Conservation (phyloP, 164 flowering plant species). For the Berberis vulgaris region DNA sequence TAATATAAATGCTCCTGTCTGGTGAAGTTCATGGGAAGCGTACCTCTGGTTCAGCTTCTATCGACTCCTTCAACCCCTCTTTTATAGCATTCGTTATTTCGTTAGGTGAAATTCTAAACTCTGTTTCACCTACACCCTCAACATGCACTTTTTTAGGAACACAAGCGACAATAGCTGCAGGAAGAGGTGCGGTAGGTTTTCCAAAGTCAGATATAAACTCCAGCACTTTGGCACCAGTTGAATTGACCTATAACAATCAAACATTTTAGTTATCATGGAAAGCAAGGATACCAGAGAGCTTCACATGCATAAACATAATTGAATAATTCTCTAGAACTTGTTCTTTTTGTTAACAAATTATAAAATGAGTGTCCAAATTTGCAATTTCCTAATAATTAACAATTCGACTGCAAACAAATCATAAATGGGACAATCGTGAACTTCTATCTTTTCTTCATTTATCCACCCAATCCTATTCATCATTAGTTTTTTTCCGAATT, state of each 20-base stretch:
- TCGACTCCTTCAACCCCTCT: conserved; percentile 72
- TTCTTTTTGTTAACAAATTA: no score
- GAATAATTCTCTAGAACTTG: no score
- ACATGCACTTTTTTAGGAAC: conserved; percentile 82
- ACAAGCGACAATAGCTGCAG: conserved; percentile 98
- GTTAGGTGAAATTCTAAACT: conserved; percentile 57
- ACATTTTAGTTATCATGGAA: neutral
- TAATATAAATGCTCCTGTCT: no score
- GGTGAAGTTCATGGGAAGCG: conserved; percentile 6
- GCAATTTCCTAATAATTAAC: no score
- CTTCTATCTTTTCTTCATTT: no score
- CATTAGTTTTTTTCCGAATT: no score
- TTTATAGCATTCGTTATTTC: conserved; percentile 77
- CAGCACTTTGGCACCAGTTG: conserved; percentile 71
- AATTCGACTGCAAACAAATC: no score
- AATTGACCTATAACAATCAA: conserved; percentile 55
- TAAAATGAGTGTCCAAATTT: no score
- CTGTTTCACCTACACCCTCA: conserved; percentile 81
- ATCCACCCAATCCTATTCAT: no score
- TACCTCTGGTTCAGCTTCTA: conserved; percentile 94
- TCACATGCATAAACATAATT: no score
- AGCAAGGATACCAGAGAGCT: no score
- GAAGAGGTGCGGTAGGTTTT: conserved; percentile 72
- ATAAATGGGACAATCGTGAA: no score
- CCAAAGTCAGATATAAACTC: conserved; percentile 92